These are phyloP conservation scores for Eimeria falciformis DNA, from an alignment of 169 alveolate species.

Conservation along the genomic window DNA sequence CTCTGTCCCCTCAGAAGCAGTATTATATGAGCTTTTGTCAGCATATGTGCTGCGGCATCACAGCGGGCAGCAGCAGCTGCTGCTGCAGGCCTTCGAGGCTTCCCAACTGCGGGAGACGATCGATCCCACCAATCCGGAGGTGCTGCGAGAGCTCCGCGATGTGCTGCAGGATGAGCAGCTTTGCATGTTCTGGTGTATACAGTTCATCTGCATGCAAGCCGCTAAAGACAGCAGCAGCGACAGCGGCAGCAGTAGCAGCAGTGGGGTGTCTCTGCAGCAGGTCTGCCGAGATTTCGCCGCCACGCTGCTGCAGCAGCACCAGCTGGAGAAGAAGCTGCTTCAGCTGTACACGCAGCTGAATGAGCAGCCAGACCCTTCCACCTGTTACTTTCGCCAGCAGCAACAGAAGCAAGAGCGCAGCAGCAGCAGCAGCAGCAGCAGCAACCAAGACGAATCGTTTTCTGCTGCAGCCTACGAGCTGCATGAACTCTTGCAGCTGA, in stretches of 20 bases:
- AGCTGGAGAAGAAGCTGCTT: constrained; percentile 48
- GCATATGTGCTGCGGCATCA: constrained; percentile 65
- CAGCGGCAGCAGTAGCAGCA: constrained; percentile 61
- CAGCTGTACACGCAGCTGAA: constrained; percentile 61
- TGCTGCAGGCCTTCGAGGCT: constrained; percentile 53
- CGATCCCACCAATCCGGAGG: constrained; percentile 30
- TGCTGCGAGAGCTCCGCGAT: constrained; percentile 57
- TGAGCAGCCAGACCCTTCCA: constrained; percentile 53
- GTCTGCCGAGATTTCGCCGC: constrained; percentile 29
- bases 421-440: constrained; percentile 31
- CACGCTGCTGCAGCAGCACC: constrained; percentile 59
- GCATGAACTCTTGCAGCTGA: constrained; percentile 23
- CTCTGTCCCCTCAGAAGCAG: constrained; percentile 69
- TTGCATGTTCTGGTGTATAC: constrained; percentile 66
- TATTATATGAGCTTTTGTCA: constrained; percentile 60
- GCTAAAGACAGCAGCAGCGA: neutral
- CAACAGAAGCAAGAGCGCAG: constrained; percentile 3
- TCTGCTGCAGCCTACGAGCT: constrained; percentile 9
- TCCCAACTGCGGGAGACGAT: constrained; percentile 48
- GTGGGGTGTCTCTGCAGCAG: neutral
- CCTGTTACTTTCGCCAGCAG: constrained; percentile 29
- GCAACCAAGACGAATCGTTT: neutral
- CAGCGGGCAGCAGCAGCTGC: constrained; percentile 77
- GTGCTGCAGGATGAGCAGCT: constrained; percentile 68
- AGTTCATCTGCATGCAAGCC: constrained; percentile 60